These are phyloP conservation scores for Globisporangium iwayamae DNA, from an alignment of 352 stramenopile species.

Conservation along the genomic window DNA sequence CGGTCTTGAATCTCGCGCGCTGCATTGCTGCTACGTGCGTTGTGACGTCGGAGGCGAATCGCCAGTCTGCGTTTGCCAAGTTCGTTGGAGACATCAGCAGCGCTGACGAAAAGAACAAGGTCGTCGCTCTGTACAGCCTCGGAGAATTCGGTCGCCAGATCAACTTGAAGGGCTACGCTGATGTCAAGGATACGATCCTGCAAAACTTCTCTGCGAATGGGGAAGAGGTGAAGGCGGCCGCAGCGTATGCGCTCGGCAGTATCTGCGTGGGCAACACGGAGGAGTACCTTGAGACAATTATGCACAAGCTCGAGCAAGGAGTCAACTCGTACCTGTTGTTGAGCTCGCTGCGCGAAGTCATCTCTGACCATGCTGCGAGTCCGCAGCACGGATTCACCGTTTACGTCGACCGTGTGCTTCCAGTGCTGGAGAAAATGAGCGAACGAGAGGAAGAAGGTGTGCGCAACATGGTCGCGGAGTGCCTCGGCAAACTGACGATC, in stretches of 20 bases:
- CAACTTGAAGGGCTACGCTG: constrained; percentile 77
- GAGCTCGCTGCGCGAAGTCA: constrained; percentile 95
- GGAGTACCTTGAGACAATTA: constrained; percentile 89
- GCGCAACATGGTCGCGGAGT: constrained; percentile 97
- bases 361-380: constrained; percentile 76
- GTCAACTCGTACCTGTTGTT: constrained; percentile 97
- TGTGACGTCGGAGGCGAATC: constrained; percentile 44
- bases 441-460: constrained; percentile 93
- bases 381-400: constrained; percentile 70
- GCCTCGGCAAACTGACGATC: constrained; percentile 92
- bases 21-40: constrained; percentile 89
- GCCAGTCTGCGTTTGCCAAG: constrained; percentile 66
- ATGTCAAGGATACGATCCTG: constrained; percentile 90
- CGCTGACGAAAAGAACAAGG: constrained; percentile 61
- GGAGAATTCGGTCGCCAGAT: constrained; percentile 94
- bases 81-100: constrained; percentile 69
- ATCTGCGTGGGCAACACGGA: constrained; percentile 93
- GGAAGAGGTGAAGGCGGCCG: constrained; percentile 96
- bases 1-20: constrained; percentile 92
- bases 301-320: constrained; percentile 88
- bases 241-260: constrained; percentile 94
- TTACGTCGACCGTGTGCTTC: constrained; percentile 88
- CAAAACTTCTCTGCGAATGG: constrained; percentile 77
- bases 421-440: constrained; percentile 92
- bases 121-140: constrained; percentile 92